Evolutionary conservation across 352 stramenopile genomes (phyloP).

Genomic region (Pythium periplocum): DNA sequence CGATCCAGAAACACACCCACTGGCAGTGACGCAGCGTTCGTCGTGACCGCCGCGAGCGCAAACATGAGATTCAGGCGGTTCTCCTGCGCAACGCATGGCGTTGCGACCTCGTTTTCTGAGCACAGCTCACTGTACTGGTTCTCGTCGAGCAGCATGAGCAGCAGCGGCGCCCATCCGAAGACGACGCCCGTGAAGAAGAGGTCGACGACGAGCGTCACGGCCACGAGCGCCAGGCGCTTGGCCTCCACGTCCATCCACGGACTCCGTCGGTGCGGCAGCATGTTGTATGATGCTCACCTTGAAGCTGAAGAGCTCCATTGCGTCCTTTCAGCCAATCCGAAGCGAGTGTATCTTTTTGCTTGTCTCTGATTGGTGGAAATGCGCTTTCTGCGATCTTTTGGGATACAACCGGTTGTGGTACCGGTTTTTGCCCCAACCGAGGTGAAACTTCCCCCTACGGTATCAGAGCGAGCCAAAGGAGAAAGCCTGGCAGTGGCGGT

Average conservation of each 20-base stretch:
- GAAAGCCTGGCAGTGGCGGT: no score
- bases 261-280: not conserved
- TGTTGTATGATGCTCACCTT: not conserved
- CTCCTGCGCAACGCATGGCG: slow-evolving; percentile 62
- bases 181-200: slow-evolving; percentile 82
- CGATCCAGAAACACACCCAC: slow-evolving; percentile 79
- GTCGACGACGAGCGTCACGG: slow-evolving; percentile 65
- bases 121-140: slow-evolving; percentile 79
- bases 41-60: slow-evolving; percentile 67
- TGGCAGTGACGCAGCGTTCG: slow-evolving; percentile 71
- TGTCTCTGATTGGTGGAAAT: slow-evolving; percentile 6
- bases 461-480: no score
- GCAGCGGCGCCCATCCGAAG: slow-evolving; percentile 83
- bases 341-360: not conserved
- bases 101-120: slow-evolving; percentile 6
- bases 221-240: slow-evolving; percentile 56
- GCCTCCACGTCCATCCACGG: slow-evolving; percentile 18
- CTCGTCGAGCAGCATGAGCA: slow-evolving; percentile 81
- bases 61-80: slow-evolving; percentile 89
- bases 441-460: no score
- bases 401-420: slow-evolving; percentile 6
- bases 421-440: slow-evolving; percentile 2
- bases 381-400: not conserved
- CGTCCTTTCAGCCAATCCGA: slow-evolving; percentile 9
- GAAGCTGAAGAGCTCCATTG: not conserved